phyloP scores from a whole-genome alignment of 1,284 basidiomycete species.

The Cryptococcus maquisensis region DNA sequence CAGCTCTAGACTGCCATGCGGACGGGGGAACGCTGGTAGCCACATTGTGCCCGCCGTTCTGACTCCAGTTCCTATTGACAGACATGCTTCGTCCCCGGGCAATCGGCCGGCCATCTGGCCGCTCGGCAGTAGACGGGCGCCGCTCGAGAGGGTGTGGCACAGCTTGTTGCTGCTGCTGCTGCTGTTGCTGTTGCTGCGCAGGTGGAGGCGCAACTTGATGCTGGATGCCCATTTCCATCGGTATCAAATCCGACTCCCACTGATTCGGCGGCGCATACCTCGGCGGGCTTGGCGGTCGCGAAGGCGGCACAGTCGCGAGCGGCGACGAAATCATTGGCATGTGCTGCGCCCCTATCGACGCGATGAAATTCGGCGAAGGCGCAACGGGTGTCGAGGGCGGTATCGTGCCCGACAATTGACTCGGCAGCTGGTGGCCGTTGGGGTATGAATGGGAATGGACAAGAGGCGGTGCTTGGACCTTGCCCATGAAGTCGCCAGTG shows the following conservation, averaged over 20 bases:
- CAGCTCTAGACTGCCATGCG: slow-evolving; percentile 35
- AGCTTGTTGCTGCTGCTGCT: not conserved
- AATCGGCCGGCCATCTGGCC: slow-evolving; percentile 39
- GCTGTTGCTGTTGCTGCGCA: not conserved
- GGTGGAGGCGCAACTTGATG: not conserved
- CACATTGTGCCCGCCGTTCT: slow-evolving; percentile 10
- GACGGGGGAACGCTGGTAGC: slow-evolving; percentile 38
- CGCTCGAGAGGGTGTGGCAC: slow-evolving; percentile 5
- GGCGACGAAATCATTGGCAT: slow-evolving; percentile 43
- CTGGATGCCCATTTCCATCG: slow-evolving; percentile 1
- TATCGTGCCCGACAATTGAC: slow-evolving; percentile 27
- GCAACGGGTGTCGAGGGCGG: slow-evolving; percentile 26
- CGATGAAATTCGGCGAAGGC: slow-evolving; percentile 24
- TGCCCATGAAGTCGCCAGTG: not conserved
- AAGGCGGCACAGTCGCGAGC: slow-evolving; percentile 34
- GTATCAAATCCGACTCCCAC: slow-evolving; percentile 12
- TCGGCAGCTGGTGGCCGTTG: slow-evolving; percentile 43
- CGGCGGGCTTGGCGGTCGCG: slow-evolving; percentile 33
- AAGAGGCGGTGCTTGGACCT: slow-evolving; percentile 31
- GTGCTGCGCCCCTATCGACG: slow-evolving; percentile 30
- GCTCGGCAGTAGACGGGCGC: slow-evolving; percentile 13
- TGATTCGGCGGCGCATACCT: slow-evolving; percentile 22
- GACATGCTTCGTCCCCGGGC: slow-evolving; percentile 37
- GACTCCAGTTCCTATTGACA: slow-evolving; percentile 25
- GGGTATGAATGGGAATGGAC: slow-evolving; percentile 48